These are phyloP conservation scores for Sporothrix pseudoabietina DNA, from an alignment of 2,329 filamentous ascomycete species.

Conservation along the genomic window DNA sequence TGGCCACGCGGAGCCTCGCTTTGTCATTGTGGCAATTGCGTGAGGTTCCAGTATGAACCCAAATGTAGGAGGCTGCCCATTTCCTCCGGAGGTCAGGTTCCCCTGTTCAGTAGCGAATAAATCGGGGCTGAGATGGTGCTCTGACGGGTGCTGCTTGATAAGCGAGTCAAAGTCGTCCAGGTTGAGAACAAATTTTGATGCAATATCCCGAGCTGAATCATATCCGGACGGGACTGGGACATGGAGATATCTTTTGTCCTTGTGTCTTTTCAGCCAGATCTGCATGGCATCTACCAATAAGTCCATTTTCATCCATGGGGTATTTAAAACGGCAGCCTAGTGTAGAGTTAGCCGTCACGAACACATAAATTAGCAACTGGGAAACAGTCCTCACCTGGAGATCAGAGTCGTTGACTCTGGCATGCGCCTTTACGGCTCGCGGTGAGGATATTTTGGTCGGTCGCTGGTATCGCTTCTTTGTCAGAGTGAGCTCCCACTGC, in stretches of 20 bases:
- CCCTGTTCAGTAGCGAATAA: background rate
- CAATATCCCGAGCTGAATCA: background rate
- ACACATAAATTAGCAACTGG: background rate
- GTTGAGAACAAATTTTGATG: background rate
- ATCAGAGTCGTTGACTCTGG: background rate
- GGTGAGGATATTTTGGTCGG: background rate
- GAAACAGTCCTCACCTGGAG: conserved; percentile 3
- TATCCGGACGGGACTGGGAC: background rate
- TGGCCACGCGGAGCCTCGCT: background rate
- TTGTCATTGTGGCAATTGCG: too few relatives aligned
- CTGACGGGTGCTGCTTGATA: background rate
- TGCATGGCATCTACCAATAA: conserved; percentile 35
- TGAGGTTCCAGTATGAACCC: too few relatives aligned
- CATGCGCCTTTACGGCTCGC: background rate
- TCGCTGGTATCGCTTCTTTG: background rate
- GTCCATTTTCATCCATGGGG: conserved; percentile 31
- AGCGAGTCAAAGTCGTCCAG: background rate
- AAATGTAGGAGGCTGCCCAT: background rate
- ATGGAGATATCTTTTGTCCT: background rate
- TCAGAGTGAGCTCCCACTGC: conserved; percentile 43
- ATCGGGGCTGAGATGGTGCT: background rate
- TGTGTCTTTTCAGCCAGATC: conserved; percentile 29
- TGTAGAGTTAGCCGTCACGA: background rate
- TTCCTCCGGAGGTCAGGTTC: background rate
- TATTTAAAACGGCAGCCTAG: conserved; percentile 26